Evolutionary conservation across 2,329 filamentous ascomycete species (phyloP), one percentile per base, ranked within the genome.

Genomic region (Neonectria punicea): DNA sequence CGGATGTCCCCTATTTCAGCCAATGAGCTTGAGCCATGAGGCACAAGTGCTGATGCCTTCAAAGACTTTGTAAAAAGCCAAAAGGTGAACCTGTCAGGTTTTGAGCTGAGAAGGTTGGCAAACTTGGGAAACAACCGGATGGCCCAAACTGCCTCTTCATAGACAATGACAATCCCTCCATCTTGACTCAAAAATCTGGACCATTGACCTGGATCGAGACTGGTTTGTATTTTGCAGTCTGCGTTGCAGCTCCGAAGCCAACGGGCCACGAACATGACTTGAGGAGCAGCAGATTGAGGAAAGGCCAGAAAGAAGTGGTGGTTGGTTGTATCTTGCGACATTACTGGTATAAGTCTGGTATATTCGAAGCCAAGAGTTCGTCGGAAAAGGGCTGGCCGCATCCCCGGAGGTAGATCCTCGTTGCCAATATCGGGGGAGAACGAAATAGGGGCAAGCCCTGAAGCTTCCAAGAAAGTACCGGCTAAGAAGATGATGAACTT

Each of bases 291-390:
- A 2, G 78, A 76, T 0, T 72, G 69, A 1, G 86, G 85, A 54
- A 88, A 88, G 2, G 83, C 76, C 1, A 89, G 72, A 65, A 83
- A 88, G 67, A 87, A 84, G 25, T 67, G 70, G 4, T 75, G 70
- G 28, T 68, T 71, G 8, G 66, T 62, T 11, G 57, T 67, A 20
- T 65, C 57, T 30, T 65, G 51, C 50, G 28, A 57, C 28, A 14
- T 60, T 43, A 64, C 47, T 34, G 76, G 71, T 25, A 77, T 56
- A 1, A 81, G 74, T 9, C 69, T 63, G 11, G 76, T 65, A 50
- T 80, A 81, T 13, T 76, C 73, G 18, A 80, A 69, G 2, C 70
- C 74, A 11, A 81, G 69, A 16, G 80, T 53, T 11, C 70, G 58
- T n/a, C 75, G 64, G 30, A 77, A 74, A 5, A 78, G 59, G 9